Base-by-base conservation (phyloP, 2,329 filamentous ascomycete species). In the Fonsecaea nubica region DNA sequence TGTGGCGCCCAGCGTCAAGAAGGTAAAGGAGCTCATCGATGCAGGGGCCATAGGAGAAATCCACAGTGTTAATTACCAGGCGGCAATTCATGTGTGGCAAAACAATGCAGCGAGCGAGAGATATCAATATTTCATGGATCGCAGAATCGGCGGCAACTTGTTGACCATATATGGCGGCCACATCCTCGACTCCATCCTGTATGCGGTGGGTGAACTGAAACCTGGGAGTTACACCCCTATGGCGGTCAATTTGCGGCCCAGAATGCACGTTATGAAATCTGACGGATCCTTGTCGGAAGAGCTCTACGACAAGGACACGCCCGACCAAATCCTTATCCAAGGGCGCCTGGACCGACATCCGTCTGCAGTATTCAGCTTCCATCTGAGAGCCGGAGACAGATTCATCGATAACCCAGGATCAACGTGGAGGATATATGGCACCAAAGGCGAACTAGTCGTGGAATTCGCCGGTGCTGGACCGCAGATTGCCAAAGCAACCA, bases 1-100 rank as follows among this genome's bases (percentile, higher is more conserved):
- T 0, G 71, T 83, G 7, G 75, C 82, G 0, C 85, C 86, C 0
- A 69, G 80, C 0, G 72, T 83, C 2, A 66, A 75, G 1, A 84
- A 81, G 70, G 36, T 88, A 2, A 79, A 77, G 33, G 76, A 81
- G 12, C 45, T 87, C 1, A 58, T 89, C 6, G 74, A 73, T 0
- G 73, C 76, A 0, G 84, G 83, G 0, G 75, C 74, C 2, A 80
- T 89, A 35, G 86, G 87, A 0, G 82, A 80, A 48, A 76, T 88
- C 0, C 71, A 87, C 21, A 86, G 84, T 64, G 82, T 80, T 8
- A 83, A 86, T 40, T 69, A 82, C 8, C 76, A 74, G 33, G 79
- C 76, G 0, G 77, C 73, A 50, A 81, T 79, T 0, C 81, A 79
- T 2, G 74, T 79, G 0, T 72, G 57, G 66, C 69, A 67, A 67